Evolutionary conservation across 768 basidiomycete genomes (phyloP), one percentile per base, ranked within the genome.

Genomic region (Hericium coralloides): DNA sequence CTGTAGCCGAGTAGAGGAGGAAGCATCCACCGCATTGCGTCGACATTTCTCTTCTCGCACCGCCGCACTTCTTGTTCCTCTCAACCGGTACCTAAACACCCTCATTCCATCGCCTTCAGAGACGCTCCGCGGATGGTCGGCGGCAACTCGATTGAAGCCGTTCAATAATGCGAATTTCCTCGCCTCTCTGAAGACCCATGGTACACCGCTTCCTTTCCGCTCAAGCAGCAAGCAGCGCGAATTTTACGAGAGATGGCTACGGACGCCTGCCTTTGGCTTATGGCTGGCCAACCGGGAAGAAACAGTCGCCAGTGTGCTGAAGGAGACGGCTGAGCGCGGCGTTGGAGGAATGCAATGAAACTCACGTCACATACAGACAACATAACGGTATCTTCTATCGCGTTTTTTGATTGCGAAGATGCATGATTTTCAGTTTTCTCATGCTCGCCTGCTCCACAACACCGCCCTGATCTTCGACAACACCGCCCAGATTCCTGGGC

Each of bases 21-120:
- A 79, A 41, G 81, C 81, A 26, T 92, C 79, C 54, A 79, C 82
- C 53, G 78, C 72, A 55, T 74, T 95, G 12, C 83, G 91, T 22
- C 76, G 82, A 49, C 92, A 98, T 66, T 92, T 98, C 68, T 83
- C 83, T 54, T 81, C 87, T 41, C 79, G 95, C 48, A 92, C 95
- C 1, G 89, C 87, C 18, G 86, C 86, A 55, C 77, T 98, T 59
- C 80, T 98, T 20, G 85, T 90, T 2, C 95, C 95, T 0, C 78
- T 98, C 4, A 86, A 95, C 63, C 82, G 95, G 61, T 98, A 98
- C 74, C 83, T 98, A 43, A 87, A 89, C 58, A 86, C 87, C 1
- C 79, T 95, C 50, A 91, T 94, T 68, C 90, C 91, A 57, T 78
- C 83, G 18, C 85, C 83, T 6, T 70, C 74, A 8, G 83, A 84